phyloP scores from a whole-genome alignment of 805 yeast genomes.

The Monosporozyma solicola region DNA sequence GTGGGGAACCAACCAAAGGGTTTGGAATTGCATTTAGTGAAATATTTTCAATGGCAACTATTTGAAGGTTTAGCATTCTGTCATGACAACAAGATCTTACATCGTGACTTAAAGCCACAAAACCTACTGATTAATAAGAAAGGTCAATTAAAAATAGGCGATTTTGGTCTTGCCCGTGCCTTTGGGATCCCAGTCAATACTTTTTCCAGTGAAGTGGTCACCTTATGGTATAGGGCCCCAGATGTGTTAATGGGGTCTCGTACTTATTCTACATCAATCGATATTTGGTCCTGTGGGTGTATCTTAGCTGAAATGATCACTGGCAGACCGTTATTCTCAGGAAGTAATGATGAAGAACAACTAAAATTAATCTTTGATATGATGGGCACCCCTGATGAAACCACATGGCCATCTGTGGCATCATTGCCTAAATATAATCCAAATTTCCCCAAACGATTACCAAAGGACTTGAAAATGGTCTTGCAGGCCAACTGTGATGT shows the following conservation, averaged over 20 bases:
- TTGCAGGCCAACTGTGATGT: constrained; percentile 24
- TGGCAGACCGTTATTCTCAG: constrained; percentile 91
- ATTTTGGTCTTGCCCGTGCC: constrained; percentile 94
- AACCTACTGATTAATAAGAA: constrained; percentile 90
- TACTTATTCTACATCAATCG: constrained; percentile 96
- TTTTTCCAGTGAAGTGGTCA: constrained; percentile 96
- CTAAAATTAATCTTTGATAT: constrained; percentile 86
- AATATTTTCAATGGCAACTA: constrained; percentile 85
- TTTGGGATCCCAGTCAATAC: constrained; percentile 96
- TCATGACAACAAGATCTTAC: constrained; percentile 88
- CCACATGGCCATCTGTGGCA: constrained; percentile 89
- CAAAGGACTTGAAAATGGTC: constrained; percentile 46
- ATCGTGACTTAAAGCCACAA: constrained; percentile 95
- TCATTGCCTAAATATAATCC: constrained; percentile 88
- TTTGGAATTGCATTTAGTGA: constrained; percentile 51
- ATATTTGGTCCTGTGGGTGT: constrained; percentile 98
- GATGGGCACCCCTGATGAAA: constrained; percentile 90
- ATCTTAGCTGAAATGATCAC: constrained; percentile 97
- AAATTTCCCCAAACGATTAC: constrained; percentile 85
- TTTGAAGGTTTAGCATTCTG: constrained; percentile 88
- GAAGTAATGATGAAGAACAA: constrained; percentile 96
- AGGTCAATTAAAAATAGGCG: constrained; percentile 84
- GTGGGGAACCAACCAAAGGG: constrained; percentile 27
- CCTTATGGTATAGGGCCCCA: constrained; percentile 96
- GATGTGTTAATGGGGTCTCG: constrained; percentile 93